Conservation (phyloP, 108 stramenopile species). For the Pseudonitzschia delicatissima region DNA sequence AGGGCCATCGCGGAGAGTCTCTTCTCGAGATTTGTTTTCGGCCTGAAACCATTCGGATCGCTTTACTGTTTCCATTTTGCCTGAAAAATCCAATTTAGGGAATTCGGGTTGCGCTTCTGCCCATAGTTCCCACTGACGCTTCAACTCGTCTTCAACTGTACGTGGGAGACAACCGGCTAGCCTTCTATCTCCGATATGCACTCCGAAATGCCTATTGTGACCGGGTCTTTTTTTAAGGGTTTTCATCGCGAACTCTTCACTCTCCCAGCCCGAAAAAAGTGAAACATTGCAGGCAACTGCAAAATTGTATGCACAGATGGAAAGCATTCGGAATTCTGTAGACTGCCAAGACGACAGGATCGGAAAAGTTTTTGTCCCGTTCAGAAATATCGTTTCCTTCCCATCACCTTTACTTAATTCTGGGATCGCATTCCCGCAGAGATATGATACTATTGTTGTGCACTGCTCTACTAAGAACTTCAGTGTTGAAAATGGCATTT, state of each 20-base stretch:
- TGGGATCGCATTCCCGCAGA: conserved; percentile 13
- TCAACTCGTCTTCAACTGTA: conserved; percentile 30
- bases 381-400: not conserved
- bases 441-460: conserved; percentile 14
- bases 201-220: conserved; percentile 55
- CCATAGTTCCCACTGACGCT: conserved; percentile 51
- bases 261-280: conserved; percentile 81
- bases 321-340: conserved; percentile 36
- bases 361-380: conserved; percentile 25
- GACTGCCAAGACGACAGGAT: conserved; percentile 48
- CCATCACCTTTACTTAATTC: not conserved
- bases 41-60: conserved; percentile 50
- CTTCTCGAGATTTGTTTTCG: conserved; percentile 32
- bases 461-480: conserved; percentile 6
- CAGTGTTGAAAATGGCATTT: conserved; percentile 12
- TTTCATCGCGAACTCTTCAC: conserved; percentile 59
- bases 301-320: conserved; percentile 58
- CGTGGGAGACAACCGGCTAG: conserved; percentile 44
- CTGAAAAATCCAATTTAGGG: conserved; percentile 41
- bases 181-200: conserved; percentile 43
- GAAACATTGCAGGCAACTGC: conserved; percentile 73
- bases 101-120: conserved; percentile 39
- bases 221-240: conserved; percentile 41
- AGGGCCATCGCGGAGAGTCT: conserved; percentile 19
- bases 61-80: conserved; percentile 26